These are phyloP conservation scores for Mycocentrospora acerina DNA, from an alignment of 2,329 filamentous ascomycete genomes.

Conservation along the genomic window DNA sequence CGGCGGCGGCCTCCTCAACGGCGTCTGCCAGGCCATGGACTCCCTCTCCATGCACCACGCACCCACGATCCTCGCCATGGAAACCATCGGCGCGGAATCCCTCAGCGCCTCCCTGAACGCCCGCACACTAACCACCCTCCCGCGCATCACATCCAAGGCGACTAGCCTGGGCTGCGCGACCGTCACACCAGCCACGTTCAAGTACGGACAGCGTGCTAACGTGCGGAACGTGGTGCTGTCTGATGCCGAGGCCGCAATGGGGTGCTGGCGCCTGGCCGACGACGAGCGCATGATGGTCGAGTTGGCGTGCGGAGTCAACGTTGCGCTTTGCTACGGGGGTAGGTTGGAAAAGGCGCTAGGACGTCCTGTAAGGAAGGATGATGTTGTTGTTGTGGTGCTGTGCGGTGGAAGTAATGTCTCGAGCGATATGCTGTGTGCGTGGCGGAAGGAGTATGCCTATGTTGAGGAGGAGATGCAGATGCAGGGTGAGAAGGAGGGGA, in stretches of 20 bases:
- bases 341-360: constrained; percentile 55
- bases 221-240: constrained; percentile 64
- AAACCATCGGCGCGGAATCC: constrained; percentile 73
- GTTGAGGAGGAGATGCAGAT: no score
- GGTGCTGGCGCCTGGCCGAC: constrained; percentile 72
- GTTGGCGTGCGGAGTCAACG: constrained; percentile 74
- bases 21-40: constrained; percentile 65
- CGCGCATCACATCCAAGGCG: constrained; percentile 72
- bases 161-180: constrained; percentile 68
- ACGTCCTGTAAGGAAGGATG: constrained; percentile 54
- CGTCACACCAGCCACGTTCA: constrained; percentile 66
- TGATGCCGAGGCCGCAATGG: constrained; percentile 75
- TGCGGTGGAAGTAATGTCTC: constrained; percentile 65
- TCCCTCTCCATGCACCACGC: background rate
- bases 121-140: constrained; percentile 60
- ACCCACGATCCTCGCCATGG: constrained; percentile 63
- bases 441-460: background rate
- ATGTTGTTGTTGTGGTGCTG: constrained; percentile 79
- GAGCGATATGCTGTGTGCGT: constrained; percentile 29
- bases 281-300: constrained; percentile 80
- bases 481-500: no score
- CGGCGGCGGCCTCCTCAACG: constrained; percentile 74
- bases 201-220: constrained; percentile 53
- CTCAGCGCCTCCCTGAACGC: constrained; percentile 61
- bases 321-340: constrained; percentile 66